Base-by-base conservation (phyloP, 768 basidiomycete species). In the Cystoderma amianthinum region DNA sequence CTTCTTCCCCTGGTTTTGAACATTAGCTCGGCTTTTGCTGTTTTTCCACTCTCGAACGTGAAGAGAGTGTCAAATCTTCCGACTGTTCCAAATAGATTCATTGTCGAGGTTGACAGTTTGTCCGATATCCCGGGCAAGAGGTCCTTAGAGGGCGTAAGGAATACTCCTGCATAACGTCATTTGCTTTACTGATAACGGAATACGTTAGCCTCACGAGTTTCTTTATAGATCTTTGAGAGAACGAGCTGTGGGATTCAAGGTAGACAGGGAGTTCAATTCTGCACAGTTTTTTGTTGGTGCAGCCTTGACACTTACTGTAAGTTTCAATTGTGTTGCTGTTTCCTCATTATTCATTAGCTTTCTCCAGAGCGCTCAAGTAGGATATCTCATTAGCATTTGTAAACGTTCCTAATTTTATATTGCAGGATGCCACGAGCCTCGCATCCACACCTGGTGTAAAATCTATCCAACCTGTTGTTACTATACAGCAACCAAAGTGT, bases 281-380 rank as follows among this genome's bases (percentile, higher is more conserved):
- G 59, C 63, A 3, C 74, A 69, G 1, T 44, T 85, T 10, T 82
- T 85, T 51, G 59, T 77, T 20, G 82, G 82, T 3, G 80, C 74
- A 20, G 65, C 74, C 28, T 48, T 83, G 38, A 69, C 68, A 15
- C 49, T 83, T 24, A 52, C 58, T 25, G 73, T 71, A 41, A 46
- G 65, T 63, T 43, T 38, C 9, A 33, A 17, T 32, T 3, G 16
- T 36, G 35, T 44, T 39, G 18, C 33, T 32, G 34, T 25, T 15
- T 16, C 20, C 1, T 11, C 36, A 18, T 21, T 25, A 16, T 15
- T 19, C 25, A 34, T 15, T 6, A 41, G 28, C n/a, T n/a, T n/a
- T 32, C 5, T 25, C 11, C 21, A 58, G 47, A 54, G 61, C 48
- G 42, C 58, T 7, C 56, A 58, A 47, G 61, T 59, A 55, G 19